Conservation (phyloP, 1,284 basidiomycete species). For the Fistulina hepatica region DNA sequence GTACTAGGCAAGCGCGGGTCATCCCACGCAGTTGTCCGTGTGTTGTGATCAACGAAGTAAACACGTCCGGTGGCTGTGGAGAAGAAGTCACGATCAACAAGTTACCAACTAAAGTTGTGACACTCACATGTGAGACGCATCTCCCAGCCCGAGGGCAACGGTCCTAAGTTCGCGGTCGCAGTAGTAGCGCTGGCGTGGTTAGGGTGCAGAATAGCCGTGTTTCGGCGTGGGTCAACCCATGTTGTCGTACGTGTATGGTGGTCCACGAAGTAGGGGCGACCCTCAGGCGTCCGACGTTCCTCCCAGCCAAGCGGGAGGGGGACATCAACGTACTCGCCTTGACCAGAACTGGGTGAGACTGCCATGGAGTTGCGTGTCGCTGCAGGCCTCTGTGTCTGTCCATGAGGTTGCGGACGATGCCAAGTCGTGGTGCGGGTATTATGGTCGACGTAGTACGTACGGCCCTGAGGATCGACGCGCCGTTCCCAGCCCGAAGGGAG, state of each 20-base stretch:
- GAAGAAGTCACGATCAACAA: neutral
- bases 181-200: constrained; percentile 24
- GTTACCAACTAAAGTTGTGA: neutral
- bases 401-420: constrained; percentile 53
- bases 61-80: constrained; percentile 70
- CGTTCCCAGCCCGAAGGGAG: constrained; percentile 92
- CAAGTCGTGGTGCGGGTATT: constrained; percentile 92
- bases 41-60: constrained; percentile 97
- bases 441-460: constrained; percentile 90
- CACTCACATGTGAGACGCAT: constrained; percentile 72
- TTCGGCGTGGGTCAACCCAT: constrained; percentile 94
- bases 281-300: constrained; percentile 95
- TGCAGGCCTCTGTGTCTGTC: constrained; percentile 16
- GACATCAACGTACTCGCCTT: constrained; percentile 44
- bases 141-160: constrained; percentile 95
- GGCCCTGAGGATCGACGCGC: constrained; percentile 76
- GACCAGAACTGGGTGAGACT: constrained; percentile 23
- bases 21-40: constrained; percentile 93
- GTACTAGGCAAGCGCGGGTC: constrained; percentile 79
- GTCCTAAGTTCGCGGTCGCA: constrained; percentile 84
- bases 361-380: constrained; percentile 15
- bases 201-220: constrained; percentile 64
- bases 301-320: constrained; percentile 96
- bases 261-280: constrained; percentile 95
- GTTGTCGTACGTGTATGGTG: constrained; percentile 95